Evolutionary conservation across 169 alveolate species (phyloP).

Genomic region (Eimeria maxima): DNA sequence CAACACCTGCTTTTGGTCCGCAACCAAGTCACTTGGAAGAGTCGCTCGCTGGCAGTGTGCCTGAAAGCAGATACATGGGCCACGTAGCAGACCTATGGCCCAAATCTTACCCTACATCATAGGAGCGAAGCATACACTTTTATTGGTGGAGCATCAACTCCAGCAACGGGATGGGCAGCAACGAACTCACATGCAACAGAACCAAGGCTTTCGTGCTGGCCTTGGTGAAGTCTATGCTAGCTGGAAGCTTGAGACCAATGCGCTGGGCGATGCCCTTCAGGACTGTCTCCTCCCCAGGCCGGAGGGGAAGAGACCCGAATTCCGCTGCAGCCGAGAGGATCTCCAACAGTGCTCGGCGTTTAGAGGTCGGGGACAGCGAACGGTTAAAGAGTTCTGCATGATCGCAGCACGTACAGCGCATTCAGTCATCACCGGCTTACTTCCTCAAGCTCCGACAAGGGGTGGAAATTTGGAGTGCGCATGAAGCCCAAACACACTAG

Average conservation of each 20-base stretch:
- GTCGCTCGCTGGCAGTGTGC: conserved; percentile 97
- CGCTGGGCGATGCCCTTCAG: conserved; percentile 88
- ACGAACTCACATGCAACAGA: conserved; percentile 83
- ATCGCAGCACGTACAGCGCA: neutral
- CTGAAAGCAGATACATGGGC: conserved; percentile 87
- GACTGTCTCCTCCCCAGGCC: conserved; percentile 93
- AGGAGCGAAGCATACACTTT: neutral
- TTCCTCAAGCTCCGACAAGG: neutral
- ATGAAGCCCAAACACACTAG: neutral
- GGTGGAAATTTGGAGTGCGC: neutral
- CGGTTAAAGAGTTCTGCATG: conserved; percentile 88
- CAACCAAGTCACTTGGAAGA: conserved; percentile 91
- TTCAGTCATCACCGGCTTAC: too few species aligned
- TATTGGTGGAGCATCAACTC: neutral
- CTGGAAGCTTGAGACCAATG: conserved; percentile 79
- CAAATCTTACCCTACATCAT: neutral
- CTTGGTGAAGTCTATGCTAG: conserved; percentile 64
- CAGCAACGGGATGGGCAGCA: neutral
- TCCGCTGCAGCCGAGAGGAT: conserved; percentile 93
- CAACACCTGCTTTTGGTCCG: conserved; percentile 91
- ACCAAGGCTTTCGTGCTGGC: conserved; percentile 85
- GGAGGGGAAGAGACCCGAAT: conserved; percentile 91
- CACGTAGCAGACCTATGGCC: neutral
- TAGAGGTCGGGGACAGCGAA: conserved; percentile 85
- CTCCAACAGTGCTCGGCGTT: conserved; percentile 90